These are phyloP conservation scores for Prunus mume DNA, from an alignment of 306 rosid genomes.

Conservation along the genomic window DNA sequence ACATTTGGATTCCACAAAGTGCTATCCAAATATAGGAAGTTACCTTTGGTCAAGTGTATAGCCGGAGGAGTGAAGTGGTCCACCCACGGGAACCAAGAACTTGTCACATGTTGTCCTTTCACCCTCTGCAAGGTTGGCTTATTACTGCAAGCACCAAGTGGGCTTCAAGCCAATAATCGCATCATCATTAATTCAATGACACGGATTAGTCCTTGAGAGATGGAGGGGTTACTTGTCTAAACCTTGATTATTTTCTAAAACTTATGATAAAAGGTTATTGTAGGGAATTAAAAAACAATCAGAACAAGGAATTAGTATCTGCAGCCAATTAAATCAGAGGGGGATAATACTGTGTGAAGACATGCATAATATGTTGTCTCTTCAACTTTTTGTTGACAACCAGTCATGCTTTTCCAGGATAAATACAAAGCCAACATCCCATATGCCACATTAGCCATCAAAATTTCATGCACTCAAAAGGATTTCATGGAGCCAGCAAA, in stretches of 20 bases:
- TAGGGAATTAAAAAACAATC: not conserved
- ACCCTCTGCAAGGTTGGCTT: not conserved
- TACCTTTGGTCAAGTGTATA: no score
- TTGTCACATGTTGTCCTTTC: not conserved
- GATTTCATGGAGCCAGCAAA: slow-evolving; percentile 17
- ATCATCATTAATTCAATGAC: not conserved
- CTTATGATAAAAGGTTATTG: not conserved
- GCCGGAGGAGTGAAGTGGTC: no score
- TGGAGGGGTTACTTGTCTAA: not conserved
- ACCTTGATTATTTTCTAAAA: not conserved
- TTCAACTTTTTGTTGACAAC: not conserved
- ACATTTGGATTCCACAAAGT: no score
- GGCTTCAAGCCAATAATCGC: not conserved
- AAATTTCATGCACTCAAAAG: not conserved
- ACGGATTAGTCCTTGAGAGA: not conserved
- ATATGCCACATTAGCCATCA: slow-evolving; percentile 10
- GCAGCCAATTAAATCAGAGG: not conserved
- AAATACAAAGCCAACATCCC: slow-evolving; percentile 9
- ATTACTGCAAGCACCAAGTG: not conserved
- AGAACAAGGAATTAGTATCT: not conserved
- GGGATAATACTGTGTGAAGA: not conserved
- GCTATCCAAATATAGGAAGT: no score
- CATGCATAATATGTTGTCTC: not conserved
- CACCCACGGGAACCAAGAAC: no score
- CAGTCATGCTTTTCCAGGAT: not conserved